These are phyloP conservation scores for Sarocladium brachiariae DNA, from an alignment of 2,329 filamentous ascomycete genomes.

Conservation along the genomic window DNA sequence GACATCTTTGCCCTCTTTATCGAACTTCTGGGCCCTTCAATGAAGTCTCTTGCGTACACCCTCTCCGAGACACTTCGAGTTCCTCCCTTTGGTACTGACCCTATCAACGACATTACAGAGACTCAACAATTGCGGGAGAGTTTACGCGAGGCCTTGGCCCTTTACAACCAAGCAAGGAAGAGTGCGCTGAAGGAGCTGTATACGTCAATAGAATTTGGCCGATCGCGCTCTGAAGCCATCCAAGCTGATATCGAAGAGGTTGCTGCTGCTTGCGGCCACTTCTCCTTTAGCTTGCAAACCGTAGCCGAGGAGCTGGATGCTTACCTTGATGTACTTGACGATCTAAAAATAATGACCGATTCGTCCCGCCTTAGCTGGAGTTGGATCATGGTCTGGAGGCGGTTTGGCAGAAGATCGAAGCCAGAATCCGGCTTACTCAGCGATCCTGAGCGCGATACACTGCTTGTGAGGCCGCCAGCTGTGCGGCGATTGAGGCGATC, in stretches of 20 bases:
- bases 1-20: slow-evolving; percentile 95
- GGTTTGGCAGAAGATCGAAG: slow-evolving; percentile 14
- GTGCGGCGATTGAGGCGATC: slow-evolving; percentile 45
- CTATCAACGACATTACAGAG: slow-evolving; percentile 62
- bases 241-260: slow-evolving; percentile 96
- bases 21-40: slow-evolving; percentile 78
- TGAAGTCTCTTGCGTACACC: slow-evolving; percentile 92
- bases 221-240: slow-evolving; percentile 62
- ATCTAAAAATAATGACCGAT: slow-evolving; percentile 67
- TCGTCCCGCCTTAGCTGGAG: slow-evolving; percentile 61
- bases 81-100: slow-evolving; percentile 67
- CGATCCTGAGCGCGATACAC: slow-evolving; percentile 36
- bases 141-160: slow-evolving; percentile 67
- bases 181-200: slow-evolving; percentile 77
- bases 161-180: slow-evolving; percentile 71
- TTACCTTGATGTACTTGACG: slow-evolving; percentile 78
- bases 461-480: slow-evolving; percentile 29
- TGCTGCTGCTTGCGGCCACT: slow-evolving; percentile 94
- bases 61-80: slow-evolving; percentile 83
- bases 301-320: slow-evolving; percentile 84
- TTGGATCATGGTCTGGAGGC: slow-evolving; percentile 78
- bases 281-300: slow-evolving; percentile 84
- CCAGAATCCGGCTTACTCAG: slow-evolving; percentile 15
- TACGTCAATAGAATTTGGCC: slow-evolving; percentile 65
- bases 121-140: slow-evolving; percentile 77